phyloP scores from a whole-genome alignment of 805 yeast genomes.

The Pichia heedii region DNA sequence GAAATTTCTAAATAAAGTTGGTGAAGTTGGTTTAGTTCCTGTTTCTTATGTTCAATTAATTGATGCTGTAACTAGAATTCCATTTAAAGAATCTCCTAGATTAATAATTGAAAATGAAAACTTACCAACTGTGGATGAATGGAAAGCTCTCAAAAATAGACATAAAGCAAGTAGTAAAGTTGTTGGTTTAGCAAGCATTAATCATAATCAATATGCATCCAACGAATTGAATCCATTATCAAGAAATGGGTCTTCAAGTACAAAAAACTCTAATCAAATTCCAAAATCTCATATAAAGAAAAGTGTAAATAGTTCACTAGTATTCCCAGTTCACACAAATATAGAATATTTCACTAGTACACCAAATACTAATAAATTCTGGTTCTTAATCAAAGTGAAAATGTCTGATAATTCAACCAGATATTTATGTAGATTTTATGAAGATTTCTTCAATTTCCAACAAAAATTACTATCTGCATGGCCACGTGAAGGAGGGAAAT shows the following conservation, averaged over 20 bases:
- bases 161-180: conserved; percentile 77
- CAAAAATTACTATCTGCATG: conserved; percentile 71
- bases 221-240: conserved; percentile 1
- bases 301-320: conserved; percentile 2
- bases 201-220: background rate
- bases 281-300: background rate
- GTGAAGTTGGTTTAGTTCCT: conserved; percentile 97
- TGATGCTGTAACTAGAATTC: conserved; percentile 62
- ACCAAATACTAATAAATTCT: conserved; percentile 81
- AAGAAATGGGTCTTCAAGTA: conserved; percentile 11
- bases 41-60: conserved; percentile 80
- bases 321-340: conserved; percentile 48
- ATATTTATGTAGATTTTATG: conserved; percentile 79
- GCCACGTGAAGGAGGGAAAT: conserved; percentile 88
- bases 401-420: conserved; percentile 62
- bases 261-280: background rate
- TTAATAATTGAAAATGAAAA: conserved; percentile 49
- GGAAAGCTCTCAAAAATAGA: conserved; percentile 86
- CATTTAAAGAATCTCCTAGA: conserved; percentile 39
- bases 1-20: conserved; percentile 86
- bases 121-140: conserved; percentile 88
- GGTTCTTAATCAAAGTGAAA: conserved; percentile 68
- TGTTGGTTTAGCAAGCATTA: conserved; percentile 16
- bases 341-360: conserved; percentile 76
- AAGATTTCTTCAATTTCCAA: conserved; percentile 93